A percentile compares a stretch with the other conserved stretches of the same genome.
Evolutionary conservation across 2,329 filamentous ascomycete genomes (phyloP).

Genomic region (Aureobasidium sp.): DNA sequence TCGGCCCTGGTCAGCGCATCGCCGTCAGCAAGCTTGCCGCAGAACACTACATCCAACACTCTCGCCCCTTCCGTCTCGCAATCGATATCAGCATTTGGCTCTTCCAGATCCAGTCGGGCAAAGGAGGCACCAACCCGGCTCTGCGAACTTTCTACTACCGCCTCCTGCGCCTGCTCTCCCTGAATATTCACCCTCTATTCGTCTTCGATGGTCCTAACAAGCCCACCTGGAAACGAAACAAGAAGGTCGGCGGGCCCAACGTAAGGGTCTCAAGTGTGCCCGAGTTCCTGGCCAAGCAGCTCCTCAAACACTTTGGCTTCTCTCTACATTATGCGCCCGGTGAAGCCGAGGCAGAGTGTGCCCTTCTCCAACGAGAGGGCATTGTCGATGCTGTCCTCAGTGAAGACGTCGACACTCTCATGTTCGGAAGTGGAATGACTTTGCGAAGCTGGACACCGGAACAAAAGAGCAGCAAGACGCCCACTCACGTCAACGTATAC

Average conservation of each 20-base stretch:
- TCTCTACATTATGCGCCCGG: conserved; percentile 80
- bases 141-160: conserved; percentile 90
- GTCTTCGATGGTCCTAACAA: conserved; percentile 85
- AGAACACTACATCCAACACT: conserved; percentile 63
- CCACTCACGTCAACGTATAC: conserved; percentile 83
- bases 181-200: conserved; percentile 80
- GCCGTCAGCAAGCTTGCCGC: conserved; percentile 77
- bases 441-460: conserved; percentile 80
- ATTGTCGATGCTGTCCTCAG: conserved; percentile 90
- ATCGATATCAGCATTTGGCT: conserved; percentile 97
- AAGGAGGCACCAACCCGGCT: conserved; percentile 81
- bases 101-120: conserved; percentile 81
- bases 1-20: conserved; percentile 71
- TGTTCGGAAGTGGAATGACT: conserved; percentile 83
- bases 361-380: conserved; percentile 70
- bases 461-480: conserved; percentile 53
- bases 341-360: conserved; percentile 94
- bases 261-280: conserved; percentile 59
- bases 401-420: conserved; percentile 93
- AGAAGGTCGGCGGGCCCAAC: conserved; percentile 53
- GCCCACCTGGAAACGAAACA: conserved; percentile 82
- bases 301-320: conserved; percentile 81
- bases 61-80: conserved; percentile 73
- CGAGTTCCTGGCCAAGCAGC: conserved; percentile 69
- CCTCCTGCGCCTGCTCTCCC: conserved; percentile 65